Evolutionary conservation across 768 basidiomycete genomes (phyloP).

Genomic region (Exsudoporus frostii): DNA sequence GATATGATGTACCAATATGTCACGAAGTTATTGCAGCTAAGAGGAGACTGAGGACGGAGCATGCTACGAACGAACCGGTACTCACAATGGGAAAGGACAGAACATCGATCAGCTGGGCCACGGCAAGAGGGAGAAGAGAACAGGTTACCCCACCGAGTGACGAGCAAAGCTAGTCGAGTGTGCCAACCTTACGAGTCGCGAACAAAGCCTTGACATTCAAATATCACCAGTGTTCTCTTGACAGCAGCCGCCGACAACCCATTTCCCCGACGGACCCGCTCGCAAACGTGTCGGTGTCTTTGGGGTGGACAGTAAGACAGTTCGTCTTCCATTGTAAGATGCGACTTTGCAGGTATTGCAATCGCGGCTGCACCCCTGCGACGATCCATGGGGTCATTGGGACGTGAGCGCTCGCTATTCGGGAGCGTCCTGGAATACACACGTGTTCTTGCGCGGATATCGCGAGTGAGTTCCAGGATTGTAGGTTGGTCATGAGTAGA

Average conservation of each 20-base stretch:
- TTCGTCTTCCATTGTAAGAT: conserved; percentile 52
- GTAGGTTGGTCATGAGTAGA: too few relatives aligned
- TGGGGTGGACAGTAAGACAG: conserved; percentile 52
- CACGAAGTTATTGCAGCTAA: conserved; percentile 49
- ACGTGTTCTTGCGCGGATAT: too few relatives aligned
- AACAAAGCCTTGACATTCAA: conserved; percentile 50
- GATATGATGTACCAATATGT: conserved; percentile 42
- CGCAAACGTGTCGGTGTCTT: conserved; percentile 13
- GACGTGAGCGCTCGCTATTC: too few relatives aligned
- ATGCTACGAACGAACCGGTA: neutral
- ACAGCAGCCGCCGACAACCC: conserved; percentile 33
- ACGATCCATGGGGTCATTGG: conserved; percentile 68
- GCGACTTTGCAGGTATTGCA: conserved; percentile 62
- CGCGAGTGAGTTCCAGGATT: too few relatives aligned
- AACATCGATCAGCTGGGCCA: too few relatives aligned
- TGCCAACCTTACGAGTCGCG: conserved; percentile 46
- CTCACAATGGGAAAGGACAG: conserved; percentile 68
- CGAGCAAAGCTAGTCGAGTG: conserved; percentile 49
- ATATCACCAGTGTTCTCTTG: conserved; percentile 36
- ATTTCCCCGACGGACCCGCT: conserved; percentile 6
- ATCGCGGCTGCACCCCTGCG: conserved; percentile 63
- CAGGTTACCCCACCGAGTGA: conserved; percentile 47
- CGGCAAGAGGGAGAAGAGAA: neutral
- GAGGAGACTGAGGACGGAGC: neutral
- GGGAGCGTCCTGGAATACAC: too few relatives aligned